A percentile compares a stretch with the other conserved stretches of the same genome.
These are phyloP conservation scores for Blastocystis sp. DNA, from an alignment of 352 stramenopile genomes.

Conservation along the genomic window DNA sequence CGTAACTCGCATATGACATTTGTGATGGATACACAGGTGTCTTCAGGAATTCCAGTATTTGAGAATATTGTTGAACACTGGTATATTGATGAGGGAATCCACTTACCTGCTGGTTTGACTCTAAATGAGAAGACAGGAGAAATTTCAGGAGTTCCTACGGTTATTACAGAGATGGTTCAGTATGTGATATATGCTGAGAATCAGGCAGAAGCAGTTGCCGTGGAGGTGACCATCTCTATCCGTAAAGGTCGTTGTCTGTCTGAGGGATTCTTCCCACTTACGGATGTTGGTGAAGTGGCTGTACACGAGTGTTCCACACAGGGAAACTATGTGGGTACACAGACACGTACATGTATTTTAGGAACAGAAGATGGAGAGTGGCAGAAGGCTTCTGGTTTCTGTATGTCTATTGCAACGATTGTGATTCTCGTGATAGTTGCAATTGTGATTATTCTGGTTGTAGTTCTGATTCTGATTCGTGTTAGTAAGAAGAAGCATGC, in stretches of 20 bases:
- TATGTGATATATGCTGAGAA: constrained; percentile 4
- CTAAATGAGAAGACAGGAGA: constrained; percentile 12
- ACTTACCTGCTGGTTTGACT: constrained; percentile 6
- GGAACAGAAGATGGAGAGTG: neutral
- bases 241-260: neutral
- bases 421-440: constrained; percentile 3
- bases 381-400: constrained; percentile 16
- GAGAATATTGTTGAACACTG: constrained; percentile 24
- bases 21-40: neutral
- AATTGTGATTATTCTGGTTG: neutral
- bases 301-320: neutral
- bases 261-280: neutral
- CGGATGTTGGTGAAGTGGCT: neutral
- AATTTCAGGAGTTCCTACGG: neutral
- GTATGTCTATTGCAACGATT: neutral
- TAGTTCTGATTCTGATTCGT: neutral
- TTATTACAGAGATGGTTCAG: neutral
- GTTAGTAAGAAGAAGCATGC: neutral
- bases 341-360: neutral
- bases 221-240: neutral
- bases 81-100: neutral
- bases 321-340: neutral
- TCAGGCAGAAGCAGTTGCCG: neutral
- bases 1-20: neutral
- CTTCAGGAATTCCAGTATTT: neutral